phyloP scores from a whole-genome alignment of 768 basidiomycete genomes.

The Podaxis rugospora region DNA sequence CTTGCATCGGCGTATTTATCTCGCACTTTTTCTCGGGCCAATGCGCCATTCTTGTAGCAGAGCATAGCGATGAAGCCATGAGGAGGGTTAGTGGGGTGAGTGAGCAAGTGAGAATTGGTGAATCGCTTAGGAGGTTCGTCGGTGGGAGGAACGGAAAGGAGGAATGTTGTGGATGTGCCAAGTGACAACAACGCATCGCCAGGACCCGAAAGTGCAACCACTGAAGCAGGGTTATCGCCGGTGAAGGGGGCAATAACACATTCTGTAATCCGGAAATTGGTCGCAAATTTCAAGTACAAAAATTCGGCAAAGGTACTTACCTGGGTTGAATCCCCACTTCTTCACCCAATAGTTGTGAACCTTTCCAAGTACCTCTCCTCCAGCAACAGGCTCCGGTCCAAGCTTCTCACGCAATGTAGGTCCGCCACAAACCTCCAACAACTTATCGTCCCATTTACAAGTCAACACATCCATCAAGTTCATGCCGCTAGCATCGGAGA shows the following conservation, averaged over 20 bases:
- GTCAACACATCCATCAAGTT: constrained; percentile 78
- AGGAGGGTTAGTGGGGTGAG: constrained; percentile 55
- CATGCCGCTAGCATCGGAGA: constrained; percentile 90
- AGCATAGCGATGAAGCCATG: constrained; percentile 83
- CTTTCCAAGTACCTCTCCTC: constrained; percentile 62
- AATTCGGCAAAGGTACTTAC: constrained; percentile 26
- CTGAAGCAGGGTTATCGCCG: constrained; percentile 86
- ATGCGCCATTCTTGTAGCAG: constrained; percentile 86
- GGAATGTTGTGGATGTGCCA: constrained; percentile 84
- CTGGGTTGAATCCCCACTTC: constrained; percentile 69
- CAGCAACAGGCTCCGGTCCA: constrained; percentile 72
- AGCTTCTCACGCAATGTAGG: constrained; percentile 63
- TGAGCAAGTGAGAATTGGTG: constrained; percentile 71
- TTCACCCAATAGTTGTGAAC: constrained; percentile 69
- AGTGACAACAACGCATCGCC: constrained; percentile 84
- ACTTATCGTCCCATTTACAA: constrained; percentile 66
- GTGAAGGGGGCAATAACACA: constrained; percentile 83
- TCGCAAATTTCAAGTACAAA: not conserved
- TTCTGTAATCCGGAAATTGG: constrained; percentile 31
- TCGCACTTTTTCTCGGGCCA: constrained; percentile 75
- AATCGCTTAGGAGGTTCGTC: constrained; percentile 62
- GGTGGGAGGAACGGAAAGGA: constrained; percentile 70
- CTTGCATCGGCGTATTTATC: constrained; percentile 54
- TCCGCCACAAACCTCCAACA: constrained; percentile 68
- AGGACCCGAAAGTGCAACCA: constrained; percentile 66